Base-by-base conservation (phyloP, 768 basidiomycete species). In the Symmetrospora coprosmae region DNA sequence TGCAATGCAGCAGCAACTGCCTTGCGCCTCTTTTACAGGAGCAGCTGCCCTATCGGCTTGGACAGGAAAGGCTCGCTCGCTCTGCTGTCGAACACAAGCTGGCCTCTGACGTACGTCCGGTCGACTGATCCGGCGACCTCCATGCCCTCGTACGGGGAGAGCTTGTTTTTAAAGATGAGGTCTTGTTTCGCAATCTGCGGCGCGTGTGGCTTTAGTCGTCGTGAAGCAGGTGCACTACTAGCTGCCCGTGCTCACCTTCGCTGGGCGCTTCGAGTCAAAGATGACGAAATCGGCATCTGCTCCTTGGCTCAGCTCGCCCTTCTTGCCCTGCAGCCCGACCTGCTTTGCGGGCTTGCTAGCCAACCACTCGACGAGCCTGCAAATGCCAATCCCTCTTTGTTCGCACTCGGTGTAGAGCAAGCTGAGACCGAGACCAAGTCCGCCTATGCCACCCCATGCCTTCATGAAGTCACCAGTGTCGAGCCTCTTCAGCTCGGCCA, bases 371-470 rank as follows among this genome's bases (percentile, higher is more conserved):
- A 88, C 69, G 13, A 92, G 77, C 46, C 81, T 75, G 35, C 74
- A 72, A 39, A 91, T 75, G 0, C 74, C 73, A 2, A 85, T 72
- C 11, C 80, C 81, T 48, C 79, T 75, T 67, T 78, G 81, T 41
- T 71, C 72, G 2, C 79, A 82, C 72, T 94, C 88, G 0, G 88
- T 91, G 87, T 87, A 92, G 39, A 97, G 68, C 50, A 94, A 73
- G 70, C 85, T 85, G 45, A 96, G 72, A 0, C 92, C 94, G 17
- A 97, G 76, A 2, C 92, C 92, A 23, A 99, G 78, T 4, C 86
- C 83, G 63, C 84, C 85, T 64, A 99, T 87, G 0, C 92, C 92
- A 39, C 92, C 92, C 92, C 92, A 96, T 0, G 91, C 87, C 21
- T 75, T 72, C 83, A 94, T 86, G 63, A 96, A 77, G 68, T 90